Evolutionary conservation across 164 flowering plant genomes (phyloP).

Genomic region (Warburgia ugandensis): DNA sequence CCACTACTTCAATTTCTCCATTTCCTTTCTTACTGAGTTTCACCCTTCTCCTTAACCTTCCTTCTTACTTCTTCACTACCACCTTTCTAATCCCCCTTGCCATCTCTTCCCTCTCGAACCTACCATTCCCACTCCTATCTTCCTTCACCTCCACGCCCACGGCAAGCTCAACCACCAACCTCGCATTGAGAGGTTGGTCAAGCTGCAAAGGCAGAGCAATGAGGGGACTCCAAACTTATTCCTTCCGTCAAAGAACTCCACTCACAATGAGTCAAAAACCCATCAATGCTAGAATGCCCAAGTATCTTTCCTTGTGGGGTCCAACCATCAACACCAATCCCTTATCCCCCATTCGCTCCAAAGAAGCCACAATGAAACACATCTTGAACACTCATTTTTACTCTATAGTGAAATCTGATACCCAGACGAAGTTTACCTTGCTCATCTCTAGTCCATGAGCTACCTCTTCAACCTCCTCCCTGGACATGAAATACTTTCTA

Average conservation of each 20-base stretch:
- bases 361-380: slow-evolving; percentile 18
- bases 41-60: not conserved
- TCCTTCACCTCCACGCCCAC: slow-evolving; percentile 22
- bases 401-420: slow-evolving; percentile 19
- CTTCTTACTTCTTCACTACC: not conserved
- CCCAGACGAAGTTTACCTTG: slow-evolving; percentile 29
- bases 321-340: slow-evolving; percentile 30
- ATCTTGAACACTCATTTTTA: slow-evolving; percentile 6
- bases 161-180: slow-evolving; percentile 22
- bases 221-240: slow-evolving; percentile 21
- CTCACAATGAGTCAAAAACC: slow-evolving; percentile 33
- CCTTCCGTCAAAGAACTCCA: slow-evolving; percentile 26
- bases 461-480: slow-evolving; percentile 25
- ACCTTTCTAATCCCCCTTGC: slow-evolving; percentile 2
- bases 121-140: slow-evolving; percentile 13
- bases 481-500: slow-evolving; percentile 29
- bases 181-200: slow-evolving; percentile 29
- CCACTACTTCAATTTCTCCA: not conserved
- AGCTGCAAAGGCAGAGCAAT: slow-evolving; percentile 29
- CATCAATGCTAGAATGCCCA: slow-evolving; percentile 21
- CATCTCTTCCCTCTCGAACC: slow-evolving; percentile 2
- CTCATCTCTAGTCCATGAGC: slow-evolving; percentile 31
- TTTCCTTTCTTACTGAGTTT: not conserved
- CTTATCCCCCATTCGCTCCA: not conserved
- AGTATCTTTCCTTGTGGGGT: slow-evolving; percentile 25